Conservation (phyloP, 2,329 filamentous ascomycete genomes). For the Xylariaceae sp. region DNA sequence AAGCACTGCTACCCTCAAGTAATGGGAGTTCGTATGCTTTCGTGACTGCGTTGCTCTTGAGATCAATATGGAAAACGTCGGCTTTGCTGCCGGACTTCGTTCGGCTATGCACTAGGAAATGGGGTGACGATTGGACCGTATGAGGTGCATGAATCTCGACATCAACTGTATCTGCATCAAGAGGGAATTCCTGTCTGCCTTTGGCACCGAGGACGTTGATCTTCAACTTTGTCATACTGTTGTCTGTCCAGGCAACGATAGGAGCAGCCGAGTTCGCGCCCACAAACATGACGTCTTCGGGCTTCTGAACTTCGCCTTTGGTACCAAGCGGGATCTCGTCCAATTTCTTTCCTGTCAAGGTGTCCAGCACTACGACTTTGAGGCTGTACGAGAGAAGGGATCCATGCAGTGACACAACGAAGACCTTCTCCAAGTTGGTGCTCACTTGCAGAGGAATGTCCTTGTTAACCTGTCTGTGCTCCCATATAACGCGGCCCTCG, state of each 20-base stretch:
- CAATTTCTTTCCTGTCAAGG: conserved; percentile 71
- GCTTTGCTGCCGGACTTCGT: conserved; percentile 76
- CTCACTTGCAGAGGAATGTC: conserved; percentile 78
- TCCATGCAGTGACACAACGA: conserved; percentile 77
- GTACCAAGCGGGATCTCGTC: conserved; percentile 75
- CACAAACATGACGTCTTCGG: conserved; percentile 73
- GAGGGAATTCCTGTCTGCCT: conserved; percentile 59
- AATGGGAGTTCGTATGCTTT: conserved; percentile 82
- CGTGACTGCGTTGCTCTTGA: conserved; percentile 70
- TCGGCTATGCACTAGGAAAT: conserved; percentile 85
- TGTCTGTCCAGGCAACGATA: conserved; percentile 77
- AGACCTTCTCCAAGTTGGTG: conserved; percentile 72
- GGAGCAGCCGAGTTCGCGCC: conserved; percentile 78
- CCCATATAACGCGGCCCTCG: conserved; percentile 79
- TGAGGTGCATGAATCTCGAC: conserved; percentile 77
- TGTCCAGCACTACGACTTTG: conserved; percentile 76
- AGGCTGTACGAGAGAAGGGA: conserved; percentile 74
- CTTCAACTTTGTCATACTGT: conserved; percentile 64
- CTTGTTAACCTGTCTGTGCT: conserved; percentile 70
- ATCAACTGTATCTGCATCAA: conserved; percentile 53
- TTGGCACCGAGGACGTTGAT: conserved; percentile 73
- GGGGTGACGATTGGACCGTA: conserved; percentile 71
- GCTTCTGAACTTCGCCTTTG: conserved; percentile 72
- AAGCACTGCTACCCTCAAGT: conserved; percentile 71
- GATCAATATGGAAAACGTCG: conserved; percentile 83